Base-by-base conservation (phyloP, 306 rosid genomes). In the Abrus pulchellus region DNA sequence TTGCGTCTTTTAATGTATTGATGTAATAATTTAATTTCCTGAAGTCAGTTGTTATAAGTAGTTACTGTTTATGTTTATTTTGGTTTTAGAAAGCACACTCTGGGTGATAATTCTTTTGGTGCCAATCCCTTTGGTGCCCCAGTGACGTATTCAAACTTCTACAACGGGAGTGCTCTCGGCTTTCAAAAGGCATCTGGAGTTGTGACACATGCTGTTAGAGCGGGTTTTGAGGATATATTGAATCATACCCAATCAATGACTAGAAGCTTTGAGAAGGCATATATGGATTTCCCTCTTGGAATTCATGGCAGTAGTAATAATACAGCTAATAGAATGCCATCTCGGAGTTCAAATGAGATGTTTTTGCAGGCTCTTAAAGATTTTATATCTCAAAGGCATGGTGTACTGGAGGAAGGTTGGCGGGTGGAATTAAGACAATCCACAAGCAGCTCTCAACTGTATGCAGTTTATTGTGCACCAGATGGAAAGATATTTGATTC, bases 331-430 rank as follows among this genome's bases (percentile, higher is more conserved):
- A 85, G 76, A 84, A 53, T 84, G 80, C 87, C 89, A 59, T 82
- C 90, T 61, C 82, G 53, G 44, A 86, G 81, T 90, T 84, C 92
- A 72, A 87, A 85, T 83, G 97, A 89, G 69, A 64, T 89, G 20
- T 75, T 96, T 87, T 85, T 96, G 89, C 92, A 88, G 90, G 97
- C 98, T 70, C 98, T 96, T 81, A 93, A 89, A 80, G 97, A 93
- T 68, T 96, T 90, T 75, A 82, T 96, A 78, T 88, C 94, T 67
- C 97, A 92, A 83, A 86, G 89, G 86, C 93, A 80, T 73, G 99
- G 99, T 57, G 91, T 89, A 30, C 87, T 96, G 75, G 98, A 90
- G 88, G 99, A 93, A 66, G 98, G 99, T 65, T 96, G 99, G 99
- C 90, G 83, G 71, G 99, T 96, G 77, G 99, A 96, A 75, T 83